Evolutionary conservation across 2,329 filamentous ascomycete genomes (phyloP).

Genomic region (Cytospora mali): DNA sequence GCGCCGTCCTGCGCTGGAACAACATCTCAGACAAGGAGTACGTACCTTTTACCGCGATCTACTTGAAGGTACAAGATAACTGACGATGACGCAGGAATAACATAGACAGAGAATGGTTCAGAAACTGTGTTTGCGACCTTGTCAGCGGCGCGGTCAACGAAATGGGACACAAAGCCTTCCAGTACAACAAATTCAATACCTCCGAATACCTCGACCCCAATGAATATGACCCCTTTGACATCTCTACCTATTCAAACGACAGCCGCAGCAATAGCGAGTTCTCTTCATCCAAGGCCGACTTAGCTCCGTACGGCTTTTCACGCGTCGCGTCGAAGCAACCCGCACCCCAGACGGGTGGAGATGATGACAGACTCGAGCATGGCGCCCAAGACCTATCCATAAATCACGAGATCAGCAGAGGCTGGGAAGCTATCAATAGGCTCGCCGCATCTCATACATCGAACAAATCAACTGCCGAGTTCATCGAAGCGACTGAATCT

Average conservation of each 20-base stretch:
- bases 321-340: background rate
- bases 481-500: background rate
- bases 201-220: conserved; percentile 8
- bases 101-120: conserved; percentile 9
- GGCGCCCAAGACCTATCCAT: background rate
- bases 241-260: background rate
- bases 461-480: background rate
- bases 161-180: background rate
- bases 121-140: conserved; percentile 12
- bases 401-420: background rate
- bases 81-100: conserved; percentile 8
- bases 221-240: background rate
- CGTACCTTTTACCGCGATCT: background rate
- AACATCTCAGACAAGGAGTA: conserved; percentile 5
- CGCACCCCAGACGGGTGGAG: background rate
- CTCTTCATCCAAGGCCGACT: background rate
- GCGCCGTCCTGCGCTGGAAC: conserved; percentile 12
- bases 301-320: background rate
- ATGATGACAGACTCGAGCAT: background rate
- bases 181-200: background rate
- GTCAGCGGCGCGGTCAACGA: conserved; percentile 15
- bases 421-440: background rate
- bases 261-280: background rate
- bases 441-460: background rate
- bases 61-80: fast-evolving